These are phyloP conservation scores for Zoysia matrella DNA, from an alignment of 202 grass and related monocot species.

Conservation along the genomic window DNA sequence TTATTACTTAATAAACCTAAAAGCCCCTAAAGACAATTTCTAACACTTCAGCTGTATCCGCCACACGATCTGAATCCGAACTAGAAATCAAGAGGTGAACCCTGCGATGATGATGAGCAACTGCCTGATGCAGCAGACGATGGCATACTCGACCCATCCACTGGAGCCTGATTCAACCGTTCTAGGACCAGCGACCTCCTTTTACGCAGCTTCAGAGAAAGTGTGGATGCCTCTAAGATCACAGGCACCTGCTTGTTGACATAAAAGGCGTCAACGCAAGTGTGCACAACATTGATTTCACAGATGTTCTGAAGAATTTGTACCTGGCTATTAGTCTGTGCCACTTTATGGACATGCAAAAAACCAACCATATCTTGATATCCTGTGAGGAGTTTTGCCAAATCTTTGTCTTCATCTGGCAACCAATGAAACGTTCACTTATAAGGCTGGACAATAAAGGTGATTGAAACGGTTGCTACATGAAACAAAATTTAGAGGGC, in stretches of 20 bases:
- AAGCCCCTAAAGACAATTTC: background rate
- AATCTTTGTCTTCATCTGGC: conserved; percentile 94
- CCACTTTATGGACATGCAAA: conserved; percentile 91
- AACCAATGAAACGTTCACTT: conserved; percentile 18
- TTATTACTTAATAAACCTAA: background rate
- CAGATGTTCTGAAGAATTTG: conserved; percentile 9
- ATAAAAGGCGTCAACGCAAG: conserved; percentile 15
- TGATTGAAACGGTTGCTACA: background rate
- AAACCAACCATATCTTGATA: conserved; percentile 97
- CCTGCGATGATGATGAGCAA: conserved; percentile 63
- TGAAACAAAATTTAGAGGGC: background rate
- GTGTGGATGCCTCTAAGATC: conserved; percentile 80
- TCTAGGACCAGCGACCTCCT: conserved; percentile 80
- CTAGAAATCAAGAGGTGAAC: conserved; percentile 83
- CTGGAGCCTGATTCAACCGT: conserved; percentile 86
- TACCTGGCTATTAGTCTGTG: conserved; percentile 87
- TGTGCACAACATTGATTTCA: background rate
- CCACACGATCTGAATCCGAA: background rate
- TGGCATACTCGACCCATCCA: conserved; percentile 72
- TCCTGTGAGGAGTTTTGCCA: conserved; percentile 82
- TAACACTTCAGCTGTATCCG: background rate
- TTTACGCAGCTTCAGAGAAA: conserved; percentile 81
- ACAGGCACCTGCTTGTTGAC: conserved; percentile 69
- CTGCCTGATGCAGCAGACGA: conserved; percentile 56
- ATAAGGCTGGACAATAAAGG: background rate